phyloP scores from a whole-genome alignment of 2,329 filamentous ascomycete species.

The Sporothrix luriei region DNA sequence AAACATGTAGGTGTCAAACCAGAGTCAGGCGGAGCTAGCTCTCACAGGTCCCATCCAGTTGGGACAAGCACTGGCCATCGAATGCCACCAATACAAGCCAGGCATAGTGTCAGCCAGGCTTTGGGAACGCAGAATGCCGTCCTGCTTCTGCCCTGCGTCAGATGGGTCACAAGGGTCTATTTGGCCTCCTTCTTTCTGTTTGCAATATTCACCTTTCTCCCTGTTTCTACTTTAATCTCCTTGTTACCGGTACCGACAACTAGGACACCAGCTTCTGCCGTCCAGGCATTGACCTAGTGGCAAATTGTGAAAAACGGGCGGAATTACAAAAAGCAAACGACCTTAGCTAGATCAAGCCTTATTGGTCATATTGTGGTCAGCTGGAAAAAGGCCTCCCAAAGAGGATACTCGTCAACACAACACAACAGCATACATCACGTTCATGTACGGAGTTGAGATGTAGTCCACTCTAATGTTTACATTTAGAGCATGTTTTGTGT shows the following conservation, averaged over 20 bases:
- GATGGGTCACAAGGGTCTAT: background rate
- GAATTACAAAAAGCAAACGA: conserved; percentile 17
- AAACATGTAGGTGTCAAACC: background rate
- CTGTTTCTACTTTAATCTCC: background rate
- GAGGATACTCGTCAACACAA: conserved; percentile 12
- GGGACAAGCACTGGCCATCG: background rate
- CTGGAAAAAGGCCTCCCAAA: conserved; percentile 12
- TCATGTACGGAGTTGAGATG: background rate
- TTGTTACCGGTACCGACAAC: background rate
- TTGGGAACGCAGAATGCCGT: background rate
- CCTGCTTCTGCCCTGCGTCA: background rate
- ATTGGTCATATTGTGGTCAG: conserved; percentile 17
- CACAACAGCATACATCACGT: background rate
- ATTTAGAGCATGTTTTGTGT: background rate
- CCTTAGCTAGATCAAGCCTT: background rate
- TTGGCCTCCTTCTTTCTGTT: background rate
- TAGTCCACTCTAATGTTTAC: background rate
- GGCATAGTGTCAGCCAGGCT: background rate
- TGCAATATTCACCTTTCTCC: background rate
- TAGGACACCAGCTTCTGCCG: background rate
- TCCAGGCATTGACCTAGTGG: no score
- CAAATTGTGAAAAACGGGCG: conserved; percentile 24
- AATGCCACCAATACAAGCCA: background rate
- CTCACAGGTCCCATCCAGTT: background rate
- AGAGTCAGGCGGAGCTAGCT: background rate